These are phyloP conservation scores for Durio zibethinus DNA, from an alignment of 345 rosid genomes.

Conservation along the genomic window DNA sequence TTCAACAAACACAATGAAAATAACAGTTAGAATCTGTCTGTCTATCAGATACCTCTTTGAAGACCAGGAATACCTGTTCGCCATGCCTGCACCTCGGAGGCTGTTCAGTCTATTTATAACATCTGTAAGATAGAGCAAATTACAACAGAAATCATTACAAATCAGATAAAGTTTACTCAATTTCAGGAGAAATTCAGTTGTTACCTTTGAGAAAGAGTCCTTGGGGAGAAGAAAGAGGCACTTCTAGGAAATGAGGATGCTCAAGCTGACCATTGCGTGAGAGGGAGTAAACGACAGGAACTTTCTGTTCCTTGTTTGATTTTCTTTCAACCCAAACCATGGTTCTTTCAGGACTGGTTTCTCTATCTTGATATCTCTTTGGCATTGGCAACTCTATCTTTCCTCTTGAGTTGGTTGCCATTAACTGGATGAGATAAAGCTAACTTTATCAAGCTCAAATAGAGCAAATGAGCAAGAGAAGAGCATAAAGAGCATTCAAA, in stretches of 20 bases:
- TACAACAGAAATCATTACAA: neutral
- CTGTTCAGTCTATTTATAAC: constrained; percentile 41
- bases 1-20: neutral
- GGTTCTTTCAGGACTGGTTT: constrained; percentile 28
- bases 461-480: too few species aligned
- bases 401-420: constrained; percentile 26
- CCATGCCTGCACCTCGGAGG: constrained; percentile 62
- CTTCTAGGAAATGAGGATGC: constrained; percentile 73
- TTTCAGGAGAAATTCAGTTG: neutral
- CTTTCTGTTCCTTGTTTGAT: constrained; percentile 28
- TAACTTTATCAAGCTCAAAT: neutral
- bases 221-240: constrained; percentile 48
- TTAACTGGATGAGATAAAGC: neutral
- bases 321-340: constrained; percentile 27
- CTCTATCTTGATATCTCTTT: constrained; percentile 19
- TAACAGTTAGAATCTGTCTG: neutral
- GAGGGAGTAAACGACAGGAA: constrained; percentile 60
- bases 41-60: constrained; percentile 42
- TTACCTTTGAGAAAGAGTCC: constrained; percentile 61
- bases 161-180: neutral
- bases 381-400: constrained; percentile 10
- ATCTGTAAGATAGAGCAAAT: constrained; percentile 30
- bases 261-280: constrained; percentile 65
- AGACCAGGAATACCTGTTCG: constrained; percentile 61
- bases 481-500: neutral